Evolutionary conservation across 2,329 filamentous ascomycete species (phyloP).

Genomic region (Bisporella sp.): DNA sequence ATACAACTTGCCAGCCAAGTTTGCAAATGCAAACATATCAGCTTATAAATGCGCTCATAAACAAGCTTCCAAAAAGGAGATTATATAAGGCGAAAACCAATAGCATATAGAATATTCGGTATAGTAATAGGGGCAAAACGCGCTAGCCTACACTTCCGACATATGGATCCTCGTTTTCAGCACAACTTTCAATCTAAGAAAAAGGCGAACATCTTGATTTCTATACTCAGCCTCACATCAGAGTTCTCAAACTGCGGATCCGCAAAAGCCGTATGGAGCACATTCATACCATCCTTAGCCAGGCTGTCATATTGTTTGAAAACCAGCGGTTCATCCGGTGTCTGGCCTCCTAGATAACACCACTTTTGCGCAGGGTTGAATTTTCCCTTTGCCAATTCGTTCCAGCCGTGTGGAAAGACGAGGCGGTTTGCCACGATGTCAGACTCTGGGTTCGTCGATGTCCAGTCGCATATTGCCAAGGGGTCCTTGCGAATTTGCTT

Average conservation of each 20-base stretch:
- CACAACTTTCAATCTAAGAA: not conserved
- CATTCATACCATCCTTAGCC: not conserved
- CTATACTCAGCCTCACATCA: not conserved
- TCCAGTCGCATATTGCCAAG: not conserved
- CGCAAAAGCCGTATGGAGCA: not conserved
- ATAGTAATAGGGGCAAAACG: no score
- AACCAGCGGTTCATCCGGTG: not conserved
- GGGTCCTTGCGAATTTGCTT: not conserved
- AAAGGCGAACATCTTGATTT: not conserved
- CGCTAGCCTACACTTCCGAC: no score
- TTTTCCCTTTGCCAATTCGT: not conserved
- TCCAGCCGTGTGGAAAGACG: not conserved
- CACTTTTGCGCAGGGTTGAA: not conserved
- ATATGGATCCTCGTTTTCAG: no score
- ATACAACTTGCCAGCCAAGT: no score
- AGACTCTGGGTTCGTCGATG: not conserved
- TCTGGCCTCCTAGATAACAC: not conserved
- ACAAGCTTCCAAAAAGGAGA: no score
- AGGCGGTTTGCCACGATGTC: not conserved
- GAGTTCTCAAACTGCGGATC: not conserved
- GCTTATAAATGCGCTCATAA: no score
- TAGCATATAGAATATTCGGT: no score
- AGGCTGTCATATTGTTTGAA: not conserved
- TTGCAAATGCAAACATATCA: no score
- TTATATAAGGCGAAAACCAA: no score